Conservation (phyloP, 495 filamentous ascomycete species). For the Staphylotrichum longicolle region DNA sequence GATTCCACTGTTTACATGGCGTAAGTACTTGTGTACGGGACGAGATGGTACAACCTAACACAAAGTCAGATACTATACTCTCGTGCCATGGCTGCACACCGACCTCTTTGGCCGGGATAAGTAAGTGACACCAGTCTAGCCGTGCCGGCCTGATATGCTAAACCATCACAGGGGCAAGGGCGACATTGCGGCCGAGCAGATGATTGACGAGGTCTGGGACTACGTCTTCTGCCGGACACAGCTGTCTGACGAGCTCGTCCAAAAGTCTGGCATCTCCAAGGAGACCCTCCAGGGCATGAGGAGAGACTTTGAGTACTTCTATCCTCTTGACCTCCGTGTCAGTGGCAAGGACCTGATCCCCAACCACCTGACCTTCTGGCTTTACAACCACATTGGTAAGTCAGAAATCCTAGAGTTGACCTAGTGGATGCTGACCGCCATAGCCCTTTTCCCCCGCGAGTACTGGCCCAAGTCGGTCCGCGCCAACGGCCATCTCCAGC, state of each 20-base stretch:
- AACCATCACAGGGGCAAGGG: slow-evolving; percentile 47
- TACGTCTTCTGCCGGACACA: slow-evolving; percentile 71
- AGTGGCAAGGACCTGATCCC: slow-evolving; percentile 86
- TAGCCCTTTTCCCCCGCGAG: slow-evolving; percentile 72
- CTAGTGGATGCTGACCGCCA: no score
- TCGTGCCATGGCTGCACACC: slow-evolving; percentile 81
- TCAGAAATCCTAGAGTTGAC: background rate
- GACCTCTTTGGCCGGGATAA: slow-evolving; percentile 70
- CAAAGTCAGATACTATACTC: slow-evolving; percentile 72
- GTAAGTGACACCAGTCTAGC: background rate
- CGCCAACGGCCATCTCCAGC: slow-evolving; percentile 85
- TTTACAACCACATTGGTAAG: slow-evolving; percentile 80
- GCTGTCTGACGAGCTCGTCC: slow-evolving; percentile 57
- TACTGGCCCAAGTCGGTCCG: slow-evolving; percentile 84
- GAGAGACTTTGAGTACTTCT: slow-evolving; percentile 94
- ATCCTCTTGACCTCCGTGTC: slow-evolving; percentile 81
- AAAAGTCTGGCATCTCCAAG: slow-evolving; percentile 64
- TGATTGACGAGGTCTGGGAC: slow-evolving; percentile 97
- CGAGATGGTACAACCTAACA: background rate
- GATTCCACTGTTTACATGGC: slow-evolving; percentile 95
- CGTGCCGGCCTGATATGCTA: background rate
- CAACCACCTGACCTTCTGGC: slow-evolving; percentile 92
- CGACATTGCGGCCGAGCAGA: slow-evolving; percentile 73
- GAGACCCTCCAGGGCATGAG: slow-evolving; percentile 72
- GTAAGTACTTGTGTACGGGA: background rate